Percentiles rank a stretch among this genome's conserved stretches.
These are phyloP conservation scores for Adiantum capillusveneris DNA, from an alignment of 75 land plant genomes.

Conservation along the genomic window DNA sequence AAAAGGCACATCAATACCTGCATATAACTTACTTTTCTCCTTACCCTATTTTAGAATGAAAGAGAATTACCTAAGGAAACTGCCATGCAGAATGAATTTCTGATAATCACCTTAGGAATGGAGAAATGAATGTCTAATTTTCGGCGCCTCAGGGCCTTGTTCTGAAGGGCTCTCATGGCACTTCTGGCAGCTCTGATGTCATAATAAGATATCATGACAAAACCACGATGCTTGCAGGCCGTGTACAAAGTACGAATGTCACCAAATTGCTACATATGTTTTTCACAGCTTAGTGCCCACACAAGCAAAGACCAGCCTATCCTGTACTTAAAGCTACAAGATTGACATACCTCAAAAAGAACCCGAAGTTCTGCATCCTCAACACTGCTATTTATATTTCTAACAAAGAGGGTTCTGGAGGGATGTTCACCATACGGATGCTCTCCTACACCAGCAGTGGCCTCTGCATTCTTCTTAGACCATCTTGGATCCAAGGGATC, in stretches of 20 bases:
- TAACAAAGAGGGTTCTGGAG: slow-evolving; percentile 78
- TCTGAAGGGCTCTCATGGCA: slow-evolving; percentile 80
- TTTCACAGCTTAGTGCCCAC: too few species aligned
- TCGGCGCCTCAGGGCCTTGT: slow-evolving; percentile 58
- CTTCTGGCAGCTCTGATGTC: slow-evolving; percentile 87
- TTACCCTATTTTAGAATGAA: background rate
- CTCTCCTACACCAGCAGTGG: slow-evolving; percentile 64
- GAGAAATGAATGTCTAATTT: slow-evolving; percentile 88
- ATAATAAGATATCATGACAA: slow-evolving; percentile 92
- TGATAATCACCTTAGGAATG: slow-evolving; percentile 62
- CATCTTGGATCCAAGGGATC: slow-evolving; percentile 42
- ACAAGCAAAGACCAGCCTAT: background rate
- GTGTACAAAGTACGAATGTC: slow-evolving; percentile 78
- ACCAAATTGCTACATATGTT: slow-evolving; percentile 62
- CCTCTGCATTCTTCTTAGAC: slow-evolving; percentile 27
- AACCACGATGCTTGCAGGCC: slow-evolving; percentile 89
- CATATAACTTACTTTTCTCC: background rate
- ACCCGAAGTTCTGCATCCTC: slow-evolving; percentile 67
- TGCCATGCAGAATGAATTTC: background rate
- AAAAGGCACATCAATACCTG: background rate
- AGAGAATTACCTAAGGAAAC: too few species aligned
- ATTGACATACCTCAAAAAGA: slow-evolving; percentile 65
- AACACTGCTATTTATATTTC: slow-evolving; percentile 79
- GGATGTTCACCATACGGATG: slow-evolving; percentile 77
- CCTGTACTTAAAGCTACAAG: too few species aligned